phyloP scores from a whole-genome alignment of 2,329 filamentous ascomycete genomes.

The Colletotrichum somersetense region DNA sequence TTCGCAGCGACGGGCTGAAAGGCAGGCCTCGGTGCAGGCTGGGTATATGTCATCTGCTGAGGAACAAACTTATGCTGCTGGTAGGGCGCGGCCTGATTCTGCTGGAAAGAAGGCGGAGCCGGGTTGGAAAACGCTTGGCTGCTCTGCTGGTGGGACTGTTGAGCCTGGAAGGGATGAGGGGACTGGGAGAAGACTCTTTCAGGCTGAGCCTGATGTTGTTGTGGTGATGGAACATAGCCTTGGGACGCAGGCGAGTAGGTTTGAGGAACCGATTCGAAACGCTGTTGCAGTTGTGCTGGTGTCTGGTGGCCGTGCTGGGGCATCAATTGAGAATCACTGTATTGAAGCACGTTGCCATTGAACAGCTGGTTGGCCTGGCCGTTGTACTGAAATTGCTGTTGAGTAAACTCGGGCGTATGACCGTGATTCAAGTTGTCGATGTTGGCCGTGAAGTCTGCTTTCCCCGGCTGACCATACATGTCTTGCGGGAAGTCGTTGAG shows the following conservation, averaged over 20 bases:
- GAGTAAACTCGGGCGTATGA: constrained; percentile 51
- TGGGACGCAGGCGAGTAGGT: constrained; percentile 44
- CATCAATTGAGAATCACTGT: constrained; percentile 51
- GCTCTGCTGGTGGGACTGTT: constrained; percentile 33
- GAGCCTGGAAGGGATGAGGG: constrained; percentile 38
- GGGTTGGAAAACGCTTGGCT: constrained; percentile 34
- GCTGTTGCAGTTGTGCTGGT: constrained; percentile 52
- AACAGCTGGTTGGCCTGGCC: constrained; percentile 51
- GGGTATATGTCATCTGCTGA: constrained; percentile 38
- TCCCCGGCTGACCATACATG: constrained; percentile 53
- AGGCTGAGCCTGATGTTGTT: constrained; percentile 41
- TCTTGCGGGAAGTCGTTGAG: constrained; percentile 55
- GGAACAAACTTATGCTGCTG: constrained; percentile 40
- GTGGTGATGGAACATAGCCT: constrained; percentile 47
- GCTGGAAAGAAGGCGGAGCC: constrained; percentile 34
- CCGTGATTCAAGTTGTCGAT: constrained; percentile 50
- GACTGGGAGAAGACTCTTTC: constrained; percentile 40
- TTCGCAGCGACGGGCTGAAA: constrained; percentile 36
- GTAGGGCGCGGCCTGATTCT: constrained; percentile 31
- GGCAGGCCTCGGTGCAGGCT: constrained; percentile 9
- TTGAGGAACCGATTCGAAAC: constrained; percentile 39
- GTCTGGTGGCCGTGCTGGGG: constrained; percentile 51
- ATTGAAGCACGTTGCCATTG: constrained; percentile 50
- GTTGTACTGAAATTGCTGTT: constrained; percentile 51
- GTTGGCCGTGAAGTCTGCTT: constrained; percentile 48